phyloP scores from a whole-genome alignment of 176 grass and related monocot species.

The Carex cristatella region DNA sequence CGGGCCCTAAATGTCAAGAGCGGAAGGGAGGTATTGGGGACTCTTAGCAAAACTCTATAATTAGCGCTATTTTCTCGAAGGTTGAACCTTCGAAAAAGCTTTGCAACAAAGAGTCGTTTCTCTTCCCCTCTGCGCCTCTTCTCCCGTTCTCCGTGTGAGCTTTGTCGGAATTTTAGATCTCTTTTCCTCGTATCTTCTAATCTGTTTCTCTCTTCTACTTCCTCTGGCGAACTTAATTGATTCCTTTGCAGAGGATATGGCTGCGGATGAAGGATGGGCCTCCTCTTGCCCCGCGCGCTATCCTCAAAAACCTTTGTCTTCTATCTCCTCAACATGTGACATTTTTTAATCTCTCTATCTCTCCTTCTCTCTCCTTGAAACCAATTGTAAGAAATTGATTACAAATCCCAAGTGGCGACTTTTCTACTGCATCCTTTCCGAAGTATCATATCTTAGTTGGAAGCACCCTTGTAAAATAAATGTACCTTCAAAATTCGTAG shows the following conservation, averaged over 20 bases:
- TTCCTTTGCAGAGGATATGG: neutral
- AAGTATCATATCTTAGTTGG: too few relatives aligned
- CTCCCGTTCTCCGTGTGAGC: neutral
- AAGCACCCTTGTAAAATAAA: too few relatives aligned
- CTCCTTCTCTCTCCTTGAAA: neutral
- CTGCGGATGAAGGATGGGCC: constrained; percentile 10
- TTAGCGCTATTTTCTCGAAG: constrained; percentile 22
- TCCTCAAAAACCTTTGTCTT: constrained; percentile 10
- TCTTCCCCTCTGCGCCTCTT: too few relatives aligned
- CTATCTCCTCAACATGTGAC: constrained; percentile 14
- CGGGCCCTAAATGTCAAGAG: too few relatives aligned
- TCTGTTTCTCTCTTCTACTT: neutral
- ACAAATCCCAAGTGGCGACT: too few relatives aligned
- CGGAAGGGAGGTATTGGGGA: neutral
- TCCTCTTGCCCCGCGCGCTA: constrained; percentile 14
- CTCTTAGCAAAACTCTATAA: constrained; percentile 1
- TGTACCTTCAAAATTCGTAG: too few relatives aligned
- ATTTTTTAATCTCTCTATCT: neutral
- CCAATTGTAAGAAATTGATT: neutral
- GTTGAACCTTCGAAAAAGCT: too few relatives aligned
- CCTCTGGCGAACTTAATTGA: neutral
- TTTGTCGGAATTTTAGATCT: neutral
- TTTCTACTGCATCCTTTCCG: too few relatives aligned
- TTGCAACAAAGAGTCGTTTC: too few relatives aligned
- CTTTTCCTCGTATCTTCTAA: neutral